Percentiles rank a stretch among this genome's conserved stretches.
These are phyloP conservation scores for Euphorbia peplus DNA, from an alignment of 345 rosid species.

Conservation along the genomic window DNA sequence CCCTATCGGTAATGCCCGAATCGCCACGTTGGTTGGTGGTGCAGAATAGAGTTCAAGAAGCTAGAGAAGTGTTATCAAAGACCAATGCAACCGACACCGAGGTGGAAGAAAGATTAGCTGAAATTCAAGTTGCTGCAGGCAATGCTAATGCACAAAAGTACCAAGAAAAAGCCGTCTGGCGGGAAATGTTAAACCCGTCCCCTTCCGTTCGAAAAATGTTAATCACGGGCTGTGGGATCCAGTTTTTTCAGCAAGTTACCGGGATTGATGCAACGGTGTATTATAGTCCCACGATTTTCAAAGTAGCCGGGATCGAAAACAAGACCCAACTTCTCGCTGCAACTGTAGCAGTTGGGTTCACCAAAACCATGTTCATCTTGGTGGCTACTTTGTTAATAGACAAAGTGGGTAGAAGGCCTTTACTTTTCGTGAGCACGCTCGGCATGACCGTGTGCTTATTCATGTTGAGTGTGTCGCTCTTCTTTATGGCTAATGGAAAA, in stretches of 20 bases:
- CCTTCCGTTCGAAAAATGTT: constrained; percentile 23
- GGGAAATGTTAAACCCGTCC: constrained; percentile 19
- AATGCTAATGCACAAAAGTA: constrained; percentile 21
- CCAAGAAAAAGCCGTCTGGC: constrained; percentile 33
- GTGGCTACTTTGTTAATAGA: constrained; percentile 23
- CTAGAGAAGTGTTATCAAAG: constrained; percentile 19
- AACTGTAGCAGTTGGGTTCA: constrained; percentile 27
- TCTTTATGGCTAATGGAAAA: constrained; percentile 8
- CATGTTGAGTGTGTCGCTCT: constrained; percentile 13
- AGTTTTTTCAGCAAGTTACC: constrained; percentile 27
- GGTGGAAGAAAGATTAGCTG: constrained; percentile 29
- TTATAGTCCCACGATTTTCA: constrained; percentile 29
- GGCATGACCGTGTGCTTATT: constrained; percentile 25
- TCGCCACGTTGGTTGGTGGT: constrained; percentile 30
- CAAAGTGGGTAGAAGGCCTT: constrained; percentile 24
- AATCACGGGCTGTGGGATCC: constrained; percentile 26
- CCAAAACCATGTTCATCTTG: constrained; percentile 24
- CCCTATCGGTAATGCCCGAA: constrained; percentile 28
- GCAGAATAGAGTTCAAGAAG: constrained; percentile 23
- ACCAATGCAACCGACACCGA: constrained; percentile 20
- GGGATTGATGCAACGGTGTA: constrained; percentile 30
- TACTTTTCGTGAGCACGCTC: constrained; percentile 23
- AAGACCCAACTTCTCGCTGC: constrained; percentile 25
- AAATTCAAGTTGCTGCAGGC: constrained; percentile 25
- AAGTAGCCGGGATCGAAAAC: constrained; percentile 25